Evolutionary conservation across 768 basidiomycete genomes (phyloP).

Genomic region (Calocybe gangraenosa): DNA sequence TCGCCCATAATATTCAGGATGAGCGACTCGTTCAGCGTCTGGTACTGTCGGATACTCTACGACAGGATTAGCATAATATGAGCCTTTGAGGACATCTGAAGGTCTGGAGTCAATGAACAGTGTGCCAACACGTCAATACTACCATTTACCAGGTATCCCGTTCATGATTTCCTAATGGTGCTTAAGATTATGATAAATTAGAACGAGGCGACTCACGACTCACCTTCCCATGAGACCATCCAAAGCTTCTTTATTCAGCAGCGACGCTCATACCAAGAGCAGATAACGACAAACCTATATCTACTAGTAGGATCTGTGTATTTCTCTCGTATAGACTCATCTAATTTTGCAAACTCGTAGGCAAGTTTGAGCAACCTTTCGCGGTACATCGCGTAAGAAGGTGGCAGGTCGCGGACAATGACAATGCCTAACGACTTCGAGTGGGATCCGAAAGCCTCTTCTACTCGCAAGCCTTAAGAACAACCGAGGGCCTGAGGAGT

Average conservation of each 20-base stretch:
- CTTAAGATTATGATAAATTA: conserved; percentile 1
- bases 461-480: conserved; percentile 28
- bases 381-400: conserved; percentile 55
- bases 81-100: conserved; percentile 82
- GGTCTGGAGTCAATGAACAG: background rate
- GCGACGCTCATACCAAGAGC: background rate
- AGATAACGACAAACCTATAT: conserved; percentile 57
- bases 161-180: conserved; percentile 85
- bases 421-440: conserved; percentile 77
- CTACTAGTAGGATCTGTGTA: conserved; percentile 69
- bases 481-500: background rate
- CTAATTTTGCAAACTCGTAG: conserved; percentile 70
- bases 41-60: conserved; percentile 63
- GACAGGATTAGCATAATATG: conserved; percentile 88
- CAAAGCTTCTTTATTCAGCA: conserved; percentile 52
- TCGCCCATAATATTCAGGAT: conserved; percentile 81
- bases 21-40: conserved; percentile 43
- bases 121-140: background rate
- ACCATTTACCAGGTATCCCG: conserved; percentile 65
- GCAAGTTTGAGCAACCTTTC: conserved; percentile 72
- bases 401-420: conserved; percentile 77
- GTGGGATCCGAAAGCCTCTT: conserved; percentile 79
- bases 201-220: background rate
- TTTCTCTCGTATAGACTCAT: conserved; percentile 62
- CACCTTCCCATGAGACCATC: conserved; percentile 98